Evolutionary conservation across 2,329 filamentous ascomycete species (phyloP).

Genomic region (Drechslerella dactyloides): DNA sequence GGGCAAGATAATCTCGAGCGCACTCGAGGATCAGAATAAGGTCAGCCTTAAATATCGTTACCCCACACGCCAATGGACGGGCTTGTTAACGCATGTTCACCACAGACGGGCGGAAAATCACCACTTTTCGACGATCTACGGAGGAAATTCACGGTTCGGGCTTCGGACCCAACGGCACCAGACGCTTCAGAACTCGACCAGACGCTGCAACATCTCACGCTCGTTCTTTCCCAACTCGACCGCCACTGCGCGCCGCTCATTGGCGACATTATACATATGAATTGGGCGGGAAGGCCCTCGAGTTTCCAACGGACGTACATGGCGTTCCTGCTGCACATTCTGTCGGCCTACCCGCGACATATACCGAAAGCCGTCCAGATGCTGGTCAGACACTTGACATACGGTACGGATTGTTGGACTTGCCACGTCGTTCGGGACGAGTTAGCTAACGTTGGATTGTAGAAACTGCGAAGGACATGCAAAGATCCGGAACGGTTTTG

Average conservation of each 20-base stretch:
- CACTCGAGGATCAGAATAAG: conserved; percentile 45
- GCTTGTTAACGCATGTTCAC: neutral
- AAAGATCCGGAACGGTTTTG: conserved; percentile 64
- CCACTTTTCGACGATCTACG: conserved; percentile 43
- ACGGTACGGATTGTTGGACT: conserved; percentile 58
- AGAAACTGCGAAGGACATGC: conserved; percentile 59
- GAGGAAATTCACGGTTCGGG: conserved; percentile 55
- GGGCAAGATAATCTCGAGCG: conserved; percentile 35
- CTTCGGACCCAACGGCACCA: conserved; percentile 56
- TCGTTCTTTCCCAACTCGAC: conserved; percentile 67
- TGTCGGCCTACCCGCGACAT: conserved; percentile 82
- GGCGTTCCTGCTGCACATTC: conserved; percentile 72
- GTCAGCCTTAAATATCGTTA: conserved; percentile 1
- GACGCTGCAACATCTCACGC: conserved; percentile 66
- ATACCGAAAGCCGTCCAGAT: conserved; percentile 76
- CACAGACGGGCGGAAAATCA: conserved; percentile 30
- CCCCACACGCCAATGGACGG: neutral
- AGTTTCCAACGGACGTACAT: conserved; percentile 72
- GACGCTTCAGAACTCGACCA: conserved; percentile 58
- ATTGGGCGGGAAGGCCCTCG: conserved; percentile 71
- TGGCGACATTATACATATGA: conserved; percentile 66
- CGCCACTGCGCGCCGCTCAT: conserved; percentile 68
- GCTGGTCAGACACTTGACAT: conserved; percentile 78
- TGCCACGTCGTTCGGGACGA: conserved; percentile 59
- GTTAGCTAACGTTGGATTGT: conserved; percentile 59